Evolutionary conservation across 1,139 yeast species (phyloP).

Genomic region (Petasospora rhodanensis): DNA sequence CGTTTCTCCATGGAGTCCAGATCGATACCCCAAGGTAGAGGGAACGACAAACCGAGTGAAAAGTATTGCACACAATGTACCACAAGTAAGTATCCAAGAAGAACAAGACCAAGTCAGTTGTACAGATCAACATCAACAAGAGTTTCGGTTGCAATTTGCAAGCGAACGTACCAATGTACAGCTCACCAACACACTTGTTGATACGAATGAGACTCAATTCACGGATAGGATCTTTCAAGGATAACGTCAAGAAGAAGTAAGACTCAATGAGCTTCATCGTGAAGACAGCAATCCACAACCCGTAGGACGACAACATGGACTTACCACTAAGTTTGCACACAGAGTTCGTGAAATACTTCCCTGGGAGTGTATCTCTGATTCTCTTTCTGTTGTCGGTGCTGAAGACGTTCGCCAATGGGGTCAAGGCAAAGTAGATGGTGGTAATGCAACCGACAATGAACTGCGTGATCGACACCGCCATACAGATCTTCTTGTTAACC

Average conservation of each 20-base stretch:
- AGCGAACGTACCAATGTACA: conserved; percentile 47
- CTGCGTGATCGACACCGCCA: conserved; percentile 40
- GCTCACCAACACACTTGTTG: conserved; percentile 52
- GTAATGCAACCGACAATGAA: conserved; percentile 40
- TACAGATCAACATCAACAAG: conserved; percentile 58
- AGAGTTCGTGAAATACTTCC: conserved; percentile 41
- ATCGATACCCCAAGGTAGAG: conserved; percentile 71
- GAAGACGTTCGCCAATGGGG: conserved; percentile 45
- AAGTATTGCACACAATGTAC: conserved; percentile 68
- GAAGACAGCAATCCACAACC: conserved; percentile 60
- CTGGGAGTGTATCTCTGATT: conserved; percentile 30
- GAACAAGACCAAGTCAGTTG: conserved; percentile 63
- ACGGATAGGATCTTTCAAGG: conserved; percentile 66
- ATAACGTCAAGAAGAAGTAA: conserved; percentile 61
- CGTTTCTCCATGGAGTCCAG: conserved; percentile 74
- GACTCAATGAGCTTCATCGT: conserved; percentile 62
- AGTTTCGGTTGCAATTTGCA: conserved; percentile 59
- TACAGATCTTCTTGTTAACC: conserved; percentile 34
- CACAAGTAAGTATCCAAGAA: conserved; percentile 74
- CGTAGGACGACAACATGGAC: conserved; percentile 63
- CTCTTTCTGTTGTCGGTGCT: conserved; percentile 23
- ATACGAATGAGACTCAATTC: conserved; percentile 35
- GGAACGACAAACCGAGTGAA: conserved; percentile 67
- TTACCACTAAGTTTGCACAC: conserved; percentile 51
- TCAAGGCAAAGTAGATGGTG: conserved; percentile 41